These are phyloP conservation scores for Colletotrichum incanum DNA, from an alignment of 2,329 filamentous ascomycete species.

Conservation along the genomic window DNA sequence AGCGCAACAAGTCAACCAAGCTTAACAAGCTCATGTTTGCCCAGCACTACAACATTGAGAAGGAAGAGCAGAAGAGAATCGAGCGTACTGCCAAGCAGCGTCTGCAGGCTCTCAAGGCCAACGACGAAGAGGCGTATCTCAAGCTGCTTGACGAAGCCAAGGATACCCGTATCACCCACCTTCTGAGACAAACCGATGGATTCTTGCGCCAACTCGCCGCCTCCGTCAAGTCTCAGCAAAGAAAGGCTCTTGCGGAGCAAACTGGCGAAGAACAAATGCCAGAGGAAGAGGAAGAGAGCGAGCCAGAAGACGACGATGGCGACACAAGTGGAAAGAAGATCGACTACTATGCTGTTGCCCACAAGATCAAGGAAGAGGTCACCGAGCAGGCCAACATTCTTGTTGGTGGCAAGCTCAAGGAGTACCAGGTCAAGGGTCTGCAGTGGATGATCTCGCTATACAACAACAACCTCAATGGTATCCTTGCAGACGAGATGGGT, in stretches of 20 bases:
- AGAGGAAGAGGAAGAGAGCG: constrained; percentile 76
- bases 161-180: constrained; percentile 98
- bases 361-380: constrained; percentile 95
- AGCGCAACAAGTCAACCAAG: constrained; percentile 85
- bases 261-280: constrained; percentile 77
- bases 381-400: constrained; percentile 86
- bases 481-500: constrained; percentile 99
- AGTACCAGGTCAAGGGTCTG: constrained; percentile 98
- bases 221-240: constrained; percentile 95
- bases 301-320: constrained; percentile 78
- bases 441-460: constrained; percentile 99
- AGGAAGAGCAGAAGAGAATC: constrained; percentile 98
- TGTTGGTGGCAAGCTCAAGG: constrained; percentile 93
- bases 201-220: constrained; percentile 96
- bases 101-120: constrained; percentile 98
- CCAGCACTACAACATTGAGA: constrained; percentile 97
- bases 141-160: constrained; percentile 98
- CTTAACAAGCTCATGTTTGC: constrained; percentile 89
- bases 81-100: constrained; percentile 98
- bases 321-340: constrained; percentile 83
- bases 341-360: constrained; percentile 98
- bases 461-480: constrained; percentile 99
- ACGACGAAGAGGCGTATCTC: constrained; percentile 99
- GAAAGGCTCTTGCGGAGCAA: constrained; percentile 79
- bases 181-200: constrained; percentile 96